Conservation (phyloP, 2,329 filamentous ascomycete genomes). For the Trichoderma sp. region DNA sequence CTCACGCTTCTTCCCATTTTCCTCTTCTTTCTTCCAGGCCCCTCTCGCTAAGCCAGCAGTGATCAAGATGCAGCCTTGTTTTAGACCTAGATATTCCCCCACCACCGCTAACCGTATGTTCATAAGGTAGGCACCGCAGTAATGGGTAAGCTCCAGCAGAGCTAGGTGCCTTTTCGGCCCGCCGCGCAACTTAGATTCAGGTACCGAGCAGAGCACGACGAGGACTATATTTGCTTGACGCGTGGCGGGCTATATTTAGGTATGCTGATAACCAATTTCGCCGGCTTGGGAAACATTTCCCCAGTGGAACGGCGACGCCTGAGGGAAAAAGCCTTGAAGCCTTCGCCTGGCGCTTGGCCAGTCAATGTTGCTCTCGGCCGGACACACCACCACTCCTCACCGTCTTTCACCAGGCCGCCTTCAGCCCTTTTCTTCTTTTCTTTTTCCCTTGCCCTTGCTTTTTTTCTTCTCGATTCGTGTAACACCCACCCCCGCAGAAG, state of each 20-base stretch:
- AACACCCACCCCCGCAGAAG: neutral
- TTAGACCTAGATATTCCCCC: neutral
- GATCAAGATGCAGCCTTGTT: neutral
- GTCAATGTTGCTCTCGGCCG: neutral
- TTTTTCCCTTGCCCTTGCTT: neutral
- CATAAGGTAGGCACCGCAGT: neutral
- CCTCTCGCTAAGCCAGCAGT: neutral
- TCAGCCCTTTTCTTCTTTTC: neutral
- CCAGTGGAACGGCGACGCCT: no score
- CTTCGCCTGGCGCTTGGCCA: neutral
- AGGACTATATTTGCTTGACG: neutral
- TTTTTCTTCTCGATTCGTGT: neutral
- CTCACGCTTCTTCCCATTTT: neutral
- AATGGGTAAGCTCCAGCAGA: neutral
- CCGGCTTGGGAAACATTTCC: no score
- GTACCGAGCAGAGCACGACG: neutral
- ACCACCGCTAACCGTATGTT: neutral
- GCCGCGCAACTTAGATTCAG: neutral
- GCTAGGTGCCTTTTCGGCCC: conserved; percentile 3
- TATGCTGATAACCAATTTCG: no score
- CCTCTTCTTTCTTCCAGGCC: neutral
- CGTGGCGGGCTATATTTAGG: neutral
- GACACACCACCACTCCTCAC: neutral
- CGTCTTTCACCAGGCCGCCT: neutral
- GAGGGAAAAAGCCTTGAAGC: neutral